phyloP scores from a whole-genome alignment of 2,329 filamentous ascomycete species.

The Fusarium sp. region DNA sequence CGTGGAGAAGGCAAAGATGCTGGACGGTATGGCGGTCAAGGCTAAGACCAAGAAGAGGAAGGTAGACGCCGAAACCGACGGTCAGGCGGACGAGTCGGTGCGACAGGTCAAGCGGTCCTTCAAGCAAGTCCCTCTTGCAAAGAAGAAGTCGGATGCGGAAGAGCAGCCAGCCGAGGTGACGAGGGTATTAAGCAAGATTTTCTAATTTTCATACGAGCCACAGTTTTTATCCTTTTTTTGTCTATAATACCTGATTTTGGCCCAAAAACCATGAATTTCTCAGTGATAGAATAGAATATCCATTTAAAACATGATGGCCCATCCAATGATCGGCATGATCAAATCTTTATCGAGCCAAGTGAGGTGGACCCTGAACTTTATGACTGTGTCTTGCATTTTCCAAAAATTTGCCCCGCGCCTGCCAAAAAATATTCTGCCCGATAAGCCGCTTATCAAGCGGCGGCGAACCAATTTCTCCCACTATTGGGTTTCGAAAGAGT shows the following conservation, averaged over 20 bases:
- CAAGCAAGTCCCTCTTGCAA: slow-evolving; percentile 71
- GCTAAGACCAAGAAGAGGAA: slow-evolving; percentile 57
- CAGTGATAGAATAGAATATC: slow-evolving; percentile 5
- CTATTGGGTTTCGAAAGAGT: slow-evolving; percentile 39
- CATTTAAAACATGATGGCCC: slow-evolving; percentile 13
- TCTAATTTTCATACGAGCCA: slow-evolving; percentile 53
- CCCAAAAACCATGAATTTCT: slow-evolving; percentile 13
- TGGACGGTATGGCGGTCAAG: slow-evolving; percentile 76
- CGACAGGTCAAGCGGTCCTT: slow-evolving; percentile 61
- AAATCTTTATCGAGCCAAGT: slow-evolving; percentile 21
- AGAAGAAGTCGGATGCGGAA: slow-evolving; percentile 57
- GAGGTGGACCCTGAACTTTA: slow-evolving; percentile 37
- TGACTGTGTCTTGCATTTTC: slow-evolving; percentile 25
- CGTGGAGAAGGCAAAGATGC: slow-evolving; percentile 82
- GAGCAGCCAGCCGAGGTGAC: slow-evolving; percentile 67
- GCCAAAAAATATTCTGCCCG: slow-evolving; percentile 40
- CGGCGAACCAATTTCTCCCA: slow-evolving; percentile 53
- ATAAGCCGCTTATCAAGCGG: slow-evolving; percentile 55
- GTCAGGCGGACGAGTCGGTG: slow-evolving; percentile 35
- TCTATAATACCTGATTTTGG: slow-evolving; percentile 21
- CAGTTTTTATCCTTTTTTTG: slow-evolving; percentile 7
- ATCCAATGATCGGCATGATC: slow-evolving; percentile 30
- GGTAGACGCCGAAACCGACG: slow-evolving; percentile 44
- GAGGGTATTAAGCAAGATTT: slow-evolving; percentile 73
- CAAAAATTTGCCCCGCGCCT: slow-evolving; percentile 41